These are phyloP conservation scores for Alliaria petiolata DNA, from an alignment of 345 rosid genomes.

Conservation along the genomic window DNA sequence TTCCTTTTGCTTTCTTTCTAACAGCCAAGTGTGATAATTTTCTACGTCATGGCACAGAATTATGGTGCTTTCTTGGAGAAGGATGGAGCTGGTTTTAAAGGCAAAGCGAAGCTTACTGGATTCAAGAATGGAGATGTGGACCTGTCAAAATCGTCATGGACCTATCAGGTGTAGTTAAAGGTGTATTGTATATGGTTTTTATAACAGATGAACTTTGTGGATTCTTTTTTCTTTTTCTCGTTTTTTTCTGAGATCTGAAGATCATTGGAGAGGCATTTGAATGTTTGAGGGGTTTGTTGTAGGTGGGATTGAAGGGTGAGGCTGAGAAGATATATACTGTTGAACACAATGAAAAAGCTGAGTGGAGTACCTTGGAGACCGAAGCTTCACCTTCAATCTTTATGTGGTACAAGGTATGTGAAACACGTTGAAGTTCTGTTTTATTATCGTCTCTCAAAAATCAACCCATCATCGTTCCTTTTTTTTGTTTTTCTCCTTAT, in stretches of 20 bases:
- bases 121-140: slow-evolving; percentile 75
- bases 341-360: slow-evolving; percentile 62
- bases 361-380: slow-evolving; percentile 58
- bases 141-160: slow-evolving; percentile 69
- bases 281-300: slow-evolving; percentile 15
- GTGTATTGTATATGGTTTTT: neutral
- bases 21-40: slow-evolving; percentile 6
- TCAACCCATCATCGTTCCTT: neutral
- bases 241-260: neutral
- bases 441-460: neutral
- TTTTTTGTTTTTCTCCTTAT: neutral
- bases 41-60: slow-evolving; percentile 51
- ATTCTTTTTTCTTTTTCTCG: neutral
- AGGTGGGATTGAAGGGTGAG: slow-evolving; percentile 91
- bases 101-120: slow-evolving; percentile 72
- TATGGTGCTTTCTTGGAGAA: slow-evolving; percentile 87
- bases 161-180: slow-evolving; percentile 60
- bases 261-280: neutral
- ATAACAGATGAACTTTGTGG: neutral
- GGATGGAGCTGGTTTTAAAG: slow-evolving; percentile 94
- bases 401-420: slow-evolving; percentile 85
- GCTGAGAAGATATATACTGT: slow-evolving; percentile 48
- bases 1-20: neutral
- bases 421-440: slow-evolving; percentile 2
- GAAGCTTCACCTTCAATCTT: slow-evolving; percentile 56